phyloP scores from a whole-genome alignment of 2,329 filamentous ascomycete species.

The Penicillium sp. region DNA sequence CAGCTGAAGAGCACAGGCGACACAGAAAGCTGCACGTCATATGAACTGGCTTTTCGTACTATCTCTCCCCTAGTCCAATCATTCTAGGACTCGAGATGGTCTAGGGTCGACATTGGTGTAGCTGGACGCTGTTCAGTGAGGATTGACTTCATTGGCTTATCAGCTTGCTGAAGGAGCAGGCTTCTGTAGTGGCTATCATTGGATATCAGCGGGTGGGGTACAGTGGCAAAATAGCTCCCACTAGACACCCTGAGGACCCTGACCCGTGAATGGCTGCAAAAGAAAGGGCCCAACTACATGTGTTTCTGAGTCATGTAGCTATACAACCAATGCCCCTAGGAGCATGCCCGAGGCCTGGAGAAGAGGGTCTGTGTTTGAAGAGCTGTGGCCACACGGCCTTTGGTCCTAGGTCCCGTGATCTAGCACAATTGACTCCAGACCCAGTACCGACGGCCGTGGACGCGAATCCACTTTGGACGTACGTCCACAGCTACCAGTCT shows the following conservation, averaged over 20 bases:
- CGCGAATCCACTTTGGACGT: slow-evolving; percentile 2
- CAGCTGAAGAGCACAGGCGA: slow-evolving; percentile 9
- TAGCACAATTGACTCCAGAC: not conserved
- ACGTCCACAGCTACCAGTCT: slow-evolving; percentile 10
- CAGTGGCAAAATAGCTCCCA: too few relatives aligned
- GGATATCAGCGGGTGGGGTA: not conserved
- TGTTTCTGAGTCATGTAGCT: too few relatives aligned
- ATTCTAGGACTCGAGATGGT: slow-evolving; percentile 9
- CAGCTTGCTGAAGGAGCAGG: slow-evolving; percentile 3
- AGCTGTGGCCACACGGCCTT: not conserved
- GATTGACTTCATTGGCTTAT: slow-evolving; percentile 7
- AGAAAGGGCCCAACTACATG: too few relatives aligned
- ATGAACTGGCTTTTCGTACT: slow-evolving; percentile 10
- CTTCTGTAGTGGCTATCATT: slow-evolving; percentile 5
- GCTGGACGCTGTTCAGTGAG: not conserved
- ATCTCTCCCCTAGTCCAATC: slow-evolving; percentile 10
- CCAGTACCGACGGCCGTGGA: too few relatives aligned
- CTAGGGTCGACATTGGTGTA: not conserved
- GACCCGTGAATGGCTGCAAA: too few relatives aligned
- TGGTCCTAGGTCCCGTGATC: not conserved
- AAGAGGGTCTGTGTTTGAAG: not conserved
- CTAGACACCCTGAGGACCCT: too few relatives aligned
- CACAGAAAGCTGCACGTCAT: slow-evolving; percentile 11
- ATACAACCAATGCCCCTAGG: not conserved
- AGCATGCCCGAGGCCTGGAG: not conserved